Conservation (phyloP, 2,329 filamentous ascomycete species). For the Penicillium polonicum region DNA sequence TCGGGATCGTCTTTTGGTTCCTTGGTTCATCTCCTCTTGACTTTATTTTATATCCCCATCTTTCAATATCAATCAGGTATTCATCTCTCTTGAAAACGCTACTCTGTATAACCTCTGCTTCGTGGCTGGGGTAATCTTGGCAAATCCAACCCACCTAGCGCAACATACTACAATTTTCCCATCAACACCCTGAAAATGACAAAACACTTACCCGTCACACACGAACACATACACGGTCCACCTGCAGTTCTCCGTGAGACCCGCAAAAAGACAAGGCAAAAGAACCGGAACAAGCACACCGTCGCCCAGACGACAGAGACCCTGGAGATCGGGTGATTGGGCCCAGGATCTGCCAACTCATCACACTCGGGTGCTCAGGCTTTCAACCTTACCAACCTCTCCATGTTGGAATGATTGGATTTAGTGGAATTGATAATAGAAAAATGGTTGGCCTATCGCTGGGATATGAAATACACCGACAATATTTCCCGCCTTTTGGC, state of each 20-base stretch:
- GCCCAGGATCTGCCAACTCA: slow-evolving; percentile 22
- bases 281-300: not conserved
- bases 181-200: not conserved
- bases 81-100: not conserved
- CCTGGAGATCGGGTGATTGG: slow-evolving; percentile 20
- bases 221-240: slow-evolving; percentile 13
- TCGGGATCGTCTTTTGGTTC: slow-evolving; percentile 9
- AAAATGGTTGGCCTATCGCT: not conserved
- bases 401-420: not conserved
- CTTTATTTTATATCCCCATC: not conserved
- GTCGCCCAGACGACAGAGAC: slow-evolving; percentile 24
- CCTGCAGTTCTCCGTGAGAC: slow-evolving; percentile 10
- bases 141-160: not conserved
- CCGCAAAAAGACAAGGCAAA: slow-evolving; percentile 2
- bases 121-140: not conserved
- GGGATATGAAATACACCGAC: not conserved
- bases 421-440: not conserved
- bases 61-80: not conserved
- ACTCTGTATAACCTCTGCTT: not conserved
- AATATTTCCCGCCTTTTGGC: not conserved
- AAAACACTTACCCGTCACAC: slow-evolving; percentile 15
- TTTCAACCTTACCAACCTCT: not conserved
- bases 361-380: slow-evolving; percentile 14
- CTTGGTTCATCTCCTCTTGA: slow-evolving; percentile 1
- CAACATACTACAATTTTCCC: not conserved